Evolutionary conservation across 2,329 filamentous ascomycete genomes (phyloP).

Genomic region (Gaeumannomyces tritici): DNA sequence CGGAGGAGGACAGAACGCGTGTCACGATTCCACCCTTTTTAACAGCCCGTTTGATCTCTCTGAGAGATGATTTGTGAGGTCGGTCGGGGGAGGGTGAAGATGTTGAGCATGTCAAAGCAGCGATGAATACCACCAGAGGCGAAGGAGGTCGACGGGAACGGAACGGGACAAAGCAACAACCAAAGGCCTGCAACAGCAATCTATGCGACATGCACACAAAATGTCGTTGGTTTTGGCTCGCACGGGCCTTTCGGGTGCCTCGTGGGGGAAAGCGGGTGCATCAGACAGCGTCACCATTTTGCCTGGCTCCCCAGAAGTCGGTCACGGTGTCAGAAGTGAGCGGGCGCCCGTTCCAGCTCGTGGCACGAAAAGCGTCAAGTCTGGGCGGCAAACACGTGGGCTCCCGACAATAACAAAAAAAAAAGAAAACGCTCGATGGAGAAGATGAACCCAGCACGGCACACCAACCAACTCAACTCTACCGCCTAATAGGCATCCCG

Average conservation of each 20-base stretch:
- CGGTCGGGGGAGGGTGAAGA: no score
- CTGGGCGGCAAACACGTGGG: background rate
- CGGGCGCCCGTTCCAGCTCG: background rate
- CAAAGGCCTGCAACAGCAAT: no score
- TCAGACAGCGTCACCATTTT: background rate
- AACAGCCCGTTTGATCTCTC: background rate
- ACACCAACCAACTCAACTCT: background rate
- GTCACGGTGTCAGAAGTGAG: background rate
- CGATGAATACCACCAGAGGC: background rate
- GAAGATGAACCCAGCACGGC: no score
- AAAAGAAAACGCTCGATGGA: no score
- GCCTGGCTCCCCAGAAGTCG: background rate
- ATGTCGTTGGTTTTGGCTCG: background rate
- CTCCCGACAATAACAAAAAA: background rate
- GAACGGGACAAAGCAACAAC: background rate
- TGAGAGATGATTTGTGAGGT: background rate
- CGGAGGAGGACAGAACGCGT: background rate
- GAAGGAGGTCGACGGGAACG: background rate
- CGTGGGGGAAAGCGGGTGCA: background rate
- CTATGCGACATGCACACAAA: no score
- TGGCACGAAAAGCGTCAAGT: background rate
- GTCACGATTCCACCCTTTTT: background rate
- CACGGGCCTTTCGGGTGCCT: background rate
- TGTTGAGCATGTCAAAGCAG: background rate
- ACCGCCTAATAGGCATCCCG: no score